phyloP scores from a whole-genome alignment of 257 asterid genomes.

The Nicotiana attenuata region DNA sequence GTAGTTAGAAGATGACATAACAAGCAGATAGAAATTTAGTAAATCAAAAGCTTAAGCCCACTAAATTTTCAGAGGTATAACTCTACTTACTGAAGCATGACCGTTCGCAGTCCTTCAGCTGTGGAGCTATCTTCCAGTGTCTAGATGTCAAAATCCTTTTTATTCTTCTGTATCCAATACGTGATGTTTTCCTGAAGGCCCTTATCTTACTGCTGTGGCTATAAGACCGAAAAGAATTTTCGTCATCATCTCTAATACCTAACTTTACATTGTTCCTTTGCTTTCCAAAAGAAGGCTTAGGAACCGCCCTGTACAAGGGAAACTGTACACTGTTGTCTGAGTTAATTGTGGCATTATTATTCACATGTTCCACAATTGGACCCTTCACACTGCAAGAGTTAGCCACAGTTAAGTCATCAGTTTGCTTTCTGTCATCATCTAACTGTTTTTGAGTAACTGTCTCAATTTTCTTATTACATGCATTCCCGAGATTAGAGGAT shows the following conservation, averaged over 20 bases:
- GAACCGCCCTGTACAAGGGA: conserved; percentile 65
- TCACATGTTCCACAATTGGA: conserved; percentile 42
- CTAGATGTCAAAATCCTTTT: conserved; percentile 68
- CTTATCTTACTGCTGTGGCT: conserved; percentile 55
- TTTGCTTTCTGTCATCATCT: conserved; percentile 27
- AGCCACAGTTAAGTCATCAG: conserved; percentile 40
- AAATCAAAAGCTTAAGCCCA: background rate
- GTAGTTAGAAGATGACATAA: background rate
- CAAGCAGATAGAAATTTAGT: background rate
- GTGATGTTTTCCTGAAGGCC: conserved; percentile 58
- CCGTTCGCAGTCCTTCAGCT: conserved; percentile 50
- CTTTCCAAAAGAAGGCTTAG: conserved; percentile 51
- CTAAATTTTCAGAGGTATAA: conserved; percentile 7
- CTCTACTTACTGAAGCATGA: conserved; percentile 53
- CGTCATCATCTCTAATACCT: conserved; percentile 98
- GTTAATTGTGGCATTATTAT: conserved; percentile 48
- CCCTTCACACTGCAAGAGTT: conserved; percentile 53
- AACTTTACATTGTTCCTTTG: conserved; percentile 67
- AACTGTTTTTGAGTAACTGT: conserved; percentile 26
- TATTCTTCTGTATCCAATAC: conserved; percentile 50
- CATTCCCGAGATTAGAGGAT: conserved; percentile 21
- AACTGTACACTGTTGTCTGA: conserved; percentile 81
- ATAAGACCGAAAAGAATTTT: conserved; percentile 76
- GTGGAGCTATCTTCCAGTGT: conserved; percentile 70
- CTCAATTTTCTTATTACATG: conserved; percentile 28